Evolutionary conservation across 2,329 filamentous ascomycete genomes (phyloP), one percentile per base, ranked within the genome.

Genomic region (Botrytis cinerea): DNA sequence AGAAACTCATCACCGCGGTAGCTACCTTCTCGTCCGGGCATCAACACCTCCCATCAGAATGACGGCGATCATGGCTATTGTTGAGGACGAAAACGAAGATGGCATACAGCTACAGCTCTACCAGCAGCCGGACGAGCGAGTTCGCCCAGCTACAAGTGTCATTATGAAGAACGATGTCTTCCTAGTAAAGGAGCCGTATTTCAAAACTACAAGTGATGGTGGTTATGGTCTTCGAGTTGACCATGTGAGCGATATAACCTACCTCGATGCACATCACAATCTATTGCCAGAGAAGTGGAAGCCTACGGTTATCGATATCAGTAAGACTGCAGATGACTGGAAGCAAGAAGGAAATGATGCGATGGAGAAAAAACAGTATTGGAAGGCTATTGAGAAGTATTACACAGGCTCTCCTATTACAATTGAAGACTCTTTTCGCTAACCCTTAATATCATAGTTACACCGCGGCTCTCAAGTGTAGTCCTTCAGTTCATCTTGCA

Each of bases 141-240:
- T 81, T 2, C 78, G 83, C 0, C 76, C 82, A 4, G 78, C 78
- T 0, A 75, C 82, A 3, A 78, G 84, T 32, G 75, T 83, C 0
- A 70, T 87, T 4, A 70, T 75, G 0, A 70, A 79, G 9, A 80
- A 81, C 0, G 80, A 79, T 22, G 76, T 84, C 0, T 81, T 83
- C 9, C 76, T 88, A 45, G 68, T 89, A 32, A 89, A 88, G 75
- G 87, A 89, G 73, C 87, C 87, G 0, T 89, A 84, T 76, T 82
- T 88, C 75, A 86, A 85, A 74, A 43, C 77, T 1, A 81, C 81
- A 38, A 77, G 77, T 0, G 79, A 84, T 51, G 83, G 83, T 2
- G 68, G 79, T 0, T 86, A 83, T 40, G 86, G 89, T 68, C 74
- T 88, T 40, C 70, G 74, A 32, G 57, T 76, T 51, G 75, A 76